These are phyloP conservation scores for Verticillium alfalfae DNA, from an alignment of 2,329 filamentous ascomycete genomes.

Conservation along the genomic window DNA sequence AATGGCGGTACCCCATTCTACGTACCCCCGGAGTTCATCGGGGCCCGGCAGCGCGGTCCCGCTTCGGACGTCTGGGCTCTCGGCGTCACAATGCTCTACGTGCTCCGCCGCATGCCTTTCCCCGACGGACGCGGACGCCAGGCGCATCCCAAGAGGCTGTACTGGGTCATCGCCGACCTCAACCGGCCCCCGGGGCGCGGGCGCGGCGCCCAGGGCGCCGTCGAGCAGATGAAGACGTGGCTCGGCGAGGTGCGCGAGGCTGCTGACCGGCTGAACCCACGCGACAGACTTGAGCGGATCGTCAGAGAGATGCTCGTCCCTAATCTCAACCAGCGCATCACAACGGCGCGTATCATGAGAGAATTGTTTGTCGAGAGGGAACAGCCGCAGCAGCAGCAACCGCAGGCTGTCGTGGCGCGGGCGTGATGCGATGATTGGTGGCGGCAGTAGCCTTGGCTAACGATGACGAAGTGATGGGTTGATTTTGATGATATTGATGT, in stretches of 20 bases:
- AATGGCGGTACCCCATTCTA: slow-evolving; percentile 57
- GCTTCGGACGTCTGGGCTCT: slow-evolving; percentile 56
- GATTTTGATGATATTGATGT: not conserved
- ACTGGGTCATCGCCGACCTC: slow-evolving; percentile 54
- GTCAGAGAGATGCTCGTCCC: slow-evolving; percentile 49
- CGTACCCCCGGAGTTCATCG: slow-evolving; percentile 56
- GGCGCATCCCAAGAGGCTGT: slow-evolving; percentile 43
- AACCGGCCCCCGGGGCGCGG: slow-evolving; percentile 29
- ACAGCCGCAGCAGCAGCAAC: slow-evolving; percentile 1
- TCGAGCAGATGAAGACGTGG: slow-evolving; percentile 51
- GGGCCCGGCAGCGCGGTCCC: slow-evolving; percentile 44
- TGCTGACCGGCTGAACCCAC: slow-evolving; percentile 35
- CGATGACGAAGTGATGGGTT: too few relatives aligned
- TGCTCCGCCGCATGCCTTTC: slow-evolving; percentile 48
- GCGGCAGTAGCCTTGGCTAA: not conserved
- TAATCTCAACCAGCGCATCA: slow-evolving; percentile 45
- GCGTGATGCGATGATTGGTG: not conserved
- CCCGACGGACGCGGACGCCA: slow-evolving; percentile 46
- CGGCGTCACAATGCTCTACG: slow-evolving; percentile 56
- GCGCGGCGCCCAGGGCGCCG: slow-evolving; percentile 21
- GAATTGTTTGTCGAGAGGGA: slow-evolving; percentile 30
- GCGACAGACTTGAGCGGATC: slow-evolving; percentile 45
- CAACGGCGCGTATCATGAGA: slow-evolving; percentile 39
- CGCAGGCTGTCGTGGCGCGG: slow-evolving; percentile 4
- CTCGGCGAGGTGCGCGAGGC: slow-evolving; percentile 46